These are phyloP conservation scores for California macrophylla DNA, from an alignment of 441 rosid species.

Conservation along the genomic window DNA sequence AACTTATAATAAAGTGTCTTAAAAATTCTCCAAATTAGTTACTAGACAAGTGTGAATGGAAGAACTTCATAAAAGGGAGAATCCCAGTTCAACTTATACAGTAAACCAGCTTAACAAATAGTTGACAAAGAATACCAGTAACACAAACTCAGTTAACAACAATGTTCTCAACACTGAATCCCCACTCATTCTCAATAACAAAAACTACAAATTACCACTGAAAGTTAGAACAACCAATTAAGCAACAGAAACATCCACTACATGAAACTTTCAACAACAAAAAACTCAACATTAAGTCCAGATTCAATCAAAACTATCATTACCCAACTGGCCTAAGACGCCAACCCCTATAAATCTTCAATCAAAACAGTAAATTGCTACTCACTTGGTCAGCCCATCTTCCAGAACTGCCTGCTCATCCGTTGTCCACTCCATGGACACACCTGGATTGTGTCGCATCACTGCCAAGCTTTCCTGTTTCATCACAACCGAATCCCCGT, in stretches of 20 bases:
- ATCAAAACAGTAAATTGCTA: background rate
- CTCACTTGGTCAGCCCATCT: slow-evolving; percentile 1
- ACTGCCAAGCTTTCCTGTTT: background rate
- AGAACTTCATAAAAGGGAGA: background rate
- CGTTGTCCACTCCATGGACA: background rate
- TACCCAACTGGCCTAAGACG: background rate
- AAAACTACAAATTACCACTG: too few species aligned
- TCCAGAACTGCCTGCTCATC: background rate
- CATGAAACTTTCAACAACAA: background rate
- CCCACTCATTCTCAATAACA: background rate
- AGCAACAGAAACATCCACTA: background rate
- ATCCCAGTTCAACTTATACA: too few species aligned
- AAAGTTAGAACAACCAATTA: background rate
- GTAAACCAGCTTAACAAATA: too few species aligned
- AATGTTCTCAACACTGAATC: background rate
- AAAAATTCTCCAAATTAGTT: background rate
- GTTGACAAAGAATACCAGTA: too few species aligned
- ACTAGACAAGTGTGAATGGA: background rate
- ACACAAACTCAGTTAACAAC: background rate
- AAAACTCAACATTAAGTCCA: background rate
- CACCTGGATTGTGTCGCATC: background rate
- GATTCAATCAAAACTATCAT: background rate
- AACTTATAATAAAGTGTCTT: background rate
- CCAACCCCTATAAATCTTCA: background rate
- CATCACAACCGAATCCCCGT: background rate